Conservation (phyloP, 345 rosid species). For the Syzygium aromaticum region DNA sequence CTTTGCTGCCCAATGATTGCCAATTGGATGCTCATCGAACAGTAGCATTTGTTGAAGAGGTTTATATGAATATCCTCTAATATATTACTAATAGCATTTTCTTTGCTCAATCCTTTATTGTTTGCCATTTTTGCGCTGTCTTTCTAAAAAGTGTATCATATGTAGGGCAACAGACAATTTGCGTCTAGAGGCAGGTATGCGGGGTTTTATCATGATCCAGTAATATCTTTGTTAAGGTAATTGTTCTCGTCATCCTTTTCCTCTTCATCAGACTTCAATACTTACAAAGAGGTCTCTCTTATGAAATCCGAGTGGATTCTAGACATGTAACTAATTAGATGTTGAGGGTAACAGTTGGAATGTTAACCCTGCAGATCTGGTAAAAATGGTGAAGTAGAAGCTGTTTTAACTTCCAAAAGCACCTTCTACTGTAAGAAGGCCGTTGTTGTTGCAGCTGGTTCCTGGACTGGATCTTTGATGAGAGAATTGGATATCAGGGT, state of each 20-base stretch:
- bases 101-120: not conserved
- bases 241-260: not conserved
- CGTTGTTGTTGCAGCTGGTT: conserved; percentile 72
- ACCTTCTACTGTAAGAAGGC: conserved; percentile 60
- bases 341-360: not conserved
- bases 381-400: conserved; percentile 39
- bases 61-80: conserved; percentile 9
- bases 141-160: not conserved
- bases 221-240: conserved; percentile 57
- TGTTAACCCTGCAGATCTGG: conserved; percentile 26
- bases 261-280: not conserved
- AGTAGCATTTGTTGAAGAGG: conserved; percentile 69
- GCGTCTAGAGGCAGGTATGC: conserved; percentile 60
- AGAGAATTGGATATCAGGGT: conserved; percentile 29
- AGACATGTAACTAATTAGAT: not conserved
- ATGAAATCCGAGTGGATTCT: not conserved
- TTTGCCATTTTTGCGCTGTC: not conserved
- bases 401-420: conserved; percentile 54
- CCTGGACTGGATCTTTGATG: conserved; percentile 82
- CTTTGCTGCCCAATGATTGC: conserved; percentile 66
- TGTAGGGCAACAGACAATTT: conserved; percentile 59
- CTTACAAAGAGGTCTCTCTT: not conserved
- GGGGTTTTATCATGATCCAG: conserved; percentile 75
- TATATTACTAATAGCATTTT: not conserved
- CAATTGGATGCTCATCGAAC: conserved; percentile 77